Percentiles rank a stretch among this genome's conserved stretches.
Evolutionary conservation across 768 basidiomycete species (phyloP).

Genomic region (Naganishia randhawae): DNA sequence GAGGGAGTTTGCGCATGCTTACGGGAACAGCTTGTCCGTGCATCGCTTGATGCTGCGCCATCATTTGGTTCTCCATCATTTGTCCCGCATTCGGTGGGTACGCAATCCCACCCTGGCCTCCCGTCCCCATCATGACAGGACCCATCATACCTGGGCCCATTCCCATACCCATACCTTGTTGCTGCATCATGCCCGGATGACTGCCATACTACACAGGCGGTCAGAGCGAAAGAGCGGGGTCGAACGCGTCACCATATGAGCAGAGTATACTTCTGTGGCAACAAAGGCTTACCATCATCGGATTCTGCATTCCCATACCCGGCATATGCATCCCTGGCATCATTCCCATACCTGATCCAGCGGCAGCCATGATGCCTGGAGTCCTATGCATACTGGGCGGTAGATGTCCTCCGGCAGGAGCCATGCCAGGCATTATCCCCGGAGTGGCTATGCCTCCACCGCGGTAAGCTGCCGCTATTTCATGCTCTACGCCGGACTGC

Average conservation of each 20-base stretch:
- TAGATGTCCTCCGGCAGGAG: not conserved
- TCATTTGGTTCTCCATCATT: constrained; percentile 26
- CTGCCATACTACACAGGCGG: not conserved
- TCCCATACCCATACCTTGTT: not conserved
- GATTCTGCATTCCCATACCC: not conserved
- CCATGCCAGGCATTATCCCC: constrained; percentile 12
- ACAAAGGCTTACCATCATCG: not conserved
- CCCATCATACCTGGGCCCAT: no score
- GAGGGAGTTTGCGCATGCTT: not conserved
- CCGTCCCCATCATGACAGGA: not conserved
- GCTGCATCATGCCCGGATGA: not conserved
- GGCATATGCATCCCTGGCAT: constrained; percentile 15
- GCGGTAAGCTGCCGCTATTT: not conserved
- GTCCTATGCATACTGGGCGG: not conserved
- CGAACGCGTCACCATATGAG: no score
- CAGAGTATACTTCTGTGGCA: no score
- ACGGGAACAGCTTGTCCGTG: constrained; percentile 25
- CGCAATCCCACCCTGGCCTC: not conserved
- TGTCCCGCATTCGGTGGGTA: not conserved
- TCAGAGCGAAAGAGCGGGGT: no score
- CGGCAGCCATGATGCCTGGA: not conserved
- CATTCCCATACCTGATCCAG: not conserved
- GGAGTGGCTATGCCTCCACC: not conserved
- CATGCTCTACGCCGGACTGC: not conserved
- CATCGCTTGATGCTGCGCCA: constrained; percentile 21